phyloP scores from a whole-genome alignment of 768 basidiomycete species.

The Suillus subluteus region DNA sequence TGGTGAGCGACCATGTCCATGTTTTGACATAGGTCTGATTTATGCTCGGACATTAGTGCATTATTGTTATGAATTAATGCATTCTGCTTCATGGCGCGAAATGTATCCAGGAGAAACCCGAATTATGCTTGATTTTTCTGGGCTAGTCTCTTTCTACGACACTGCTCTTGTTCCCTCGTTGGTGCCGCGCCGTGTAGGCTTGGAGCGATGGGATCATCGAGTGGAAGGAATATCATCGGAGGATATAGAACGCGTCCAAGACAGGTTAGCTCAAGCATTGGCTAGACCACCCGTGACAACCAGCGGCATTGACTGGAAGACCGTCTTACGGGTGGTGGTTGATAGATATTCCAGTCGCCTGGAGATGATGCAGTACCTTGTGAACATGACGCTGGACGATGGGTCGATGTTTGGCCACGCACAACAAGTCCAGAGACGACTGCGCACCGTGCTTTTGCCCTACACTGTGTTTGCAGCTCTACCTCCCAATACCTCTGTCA shows the following conservation, averaged over 20 bases:
- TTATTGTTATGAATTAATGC: conserved; percentile 15
- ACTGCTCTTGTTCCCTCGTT: conserved; percentile 25
- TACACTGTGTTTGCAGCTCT: conserved; percentile 14
- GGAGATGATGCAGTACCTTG: conserved; percentile 41
- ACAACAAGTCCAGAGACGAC: conserved; percentile 18
- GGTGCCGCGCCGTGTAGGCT: conserved; percentile 14
- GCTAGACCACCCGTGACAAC: conserved; percentile 4
- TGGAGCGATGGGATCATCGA: conserved; percentile 29
- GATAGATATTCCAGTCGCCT: conserved; percentile 47
- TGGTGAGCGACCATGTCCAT: conserved; percentile 5
- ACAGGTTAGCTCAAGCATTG: conserved; percentile 15
- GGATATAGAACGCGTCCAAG: conserved; percentile 16
- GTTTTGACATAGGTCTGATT: neutral
- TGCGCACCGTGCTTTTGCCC: conserved; percentile 21
- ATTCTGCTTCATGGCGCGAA: conserved; percentile 27
- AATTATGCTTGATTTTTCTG: conserved; percentile 21
- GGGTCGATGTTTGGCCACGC: conserved; percentile 13
- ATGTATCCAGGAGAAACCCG: conserved; percentile 30
- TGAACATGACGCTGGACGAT: conserved; percentile 27
- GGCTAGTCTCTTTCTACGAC: conserved; percentile 33
- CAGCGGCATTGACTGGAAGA: conserved; percentile 47
- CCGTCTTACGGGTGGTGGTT: conserved; percentile 39
- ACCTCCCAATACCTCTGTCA: conserved; percentile 4
- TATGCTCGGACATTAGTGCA: neutral
- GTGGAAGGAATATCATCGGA: conserved; percentile 15